phyloP scores from a whole-genome alignment of 2,329 filamentous ascomycete species.

The Lachnellula cervina region DNA sequence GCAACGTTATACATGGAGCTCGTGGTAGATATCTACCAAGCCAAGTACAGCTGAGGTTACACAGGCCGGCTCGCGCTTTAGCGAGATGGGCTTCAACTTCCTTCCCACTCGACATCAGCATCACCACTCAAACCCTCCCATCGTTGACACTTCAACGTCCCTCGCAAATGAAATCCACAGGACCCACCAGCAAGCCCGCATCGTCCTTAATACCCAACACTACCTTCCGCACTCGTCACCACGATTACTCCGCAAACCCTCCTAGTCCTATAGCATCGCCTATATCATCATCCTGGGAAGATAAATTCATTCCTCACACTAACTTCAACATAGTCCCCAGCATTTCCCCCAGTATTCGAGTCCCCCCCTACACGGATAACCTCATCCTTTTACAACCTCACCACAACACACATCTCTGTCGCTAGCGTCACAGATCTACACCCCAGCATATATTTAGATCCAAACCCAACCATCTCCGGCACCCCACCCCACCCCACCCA shows the following conservation, averaged over 20 bases:
- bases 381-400: too few relatives aligned
- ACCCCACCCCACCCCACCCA: constrained; percentile 19
- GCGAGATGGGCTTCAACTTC: not conserved
- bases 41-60: too few relatives aligned
- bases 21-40: too few relatives aligned
- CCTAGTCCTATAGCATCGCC: not conserved
- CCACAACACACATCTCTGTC: constrained; percentile 6
- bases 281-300: not conserved
- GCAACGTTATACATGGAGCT: too few relatives aligned
- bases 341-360: not conserved
- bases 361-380: too few relatives aligned
- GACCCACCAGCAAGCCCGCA: not conserved
- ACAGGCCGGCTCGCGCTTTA: too few relatives aligned
- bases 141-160: not conserved
- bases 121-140: constrained; percentile 3
- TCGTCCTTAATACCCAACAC: constrained; percentile 22
- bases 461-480: constrained; percentile 32
- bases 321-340: not conserved
- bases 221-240: too few relatives aligned
- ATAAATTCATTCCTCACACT: too few relatives aligned
- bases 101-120: constrained; percentile 3
- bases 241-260: too few relatives aligned
- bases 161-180: not conserved
- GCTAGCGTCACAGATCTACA: constrained; percentile 23
- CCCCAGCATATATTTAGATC: constrained; percentile 21